A percentile compares a stretch with the other conserved stretches of the same genome.
Evolutionary conservation across 306 rosid species (phyloP).

Genomic region (Urtica urens): DNA sequence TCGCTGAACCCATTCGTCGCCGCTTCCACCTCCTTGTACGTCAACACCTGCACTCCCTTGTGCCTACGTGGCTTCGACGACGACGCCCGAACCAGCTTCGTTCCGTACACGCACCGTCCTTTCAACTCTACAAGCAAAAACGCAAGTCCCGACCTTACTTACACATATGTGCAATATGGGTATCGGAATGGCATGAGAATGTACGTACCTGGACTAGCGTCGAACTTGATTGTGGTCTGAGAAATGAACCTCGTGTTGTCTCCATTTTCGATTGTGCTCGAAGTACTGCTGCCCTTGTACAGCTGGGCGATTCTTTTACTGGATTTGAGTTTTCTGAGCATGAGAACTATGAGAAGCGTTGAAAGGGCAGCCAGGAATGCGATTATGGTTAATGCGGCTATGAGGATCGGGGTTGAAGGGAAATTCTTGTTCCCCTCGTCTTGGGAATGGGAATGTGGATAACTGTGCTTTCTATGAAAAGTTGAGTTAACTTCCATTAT

Average conservation of each 20-base stretch:
- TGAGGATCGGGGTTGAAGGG: constrained; percentile 45
- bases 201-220: constrained; percentile 69
- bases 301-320: constrained; percentile 17
- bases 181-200: not conserved
- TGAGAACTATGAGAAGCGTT: constrained; percentile 30
- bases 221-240: constrained; percentile 33
- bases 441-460: constrained; percentile 21
- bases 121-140: constrained; percentile 37
- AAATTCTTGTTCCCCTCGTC: constrained; percentile 21
- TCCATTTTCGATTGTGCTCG: constrained; percentile 24
- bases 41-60: constrained; percentile 74
- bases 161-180: not conserved
- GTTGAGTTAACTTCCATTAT: constrained; percentile 58
- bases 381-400: constrained; percentile 26
- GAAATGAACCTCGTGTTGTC: constrained; percentile 44
- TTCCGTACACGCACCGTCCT: constrained; percentile 74
- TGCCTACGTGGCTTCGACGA: constrained; percentile 20
- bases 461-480: constrained; percentile 5
- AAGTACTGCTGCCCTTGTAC: constrained; percentile 26
- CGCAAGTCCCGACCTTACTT: not conserved
- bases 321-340: constrained; percentile 54
- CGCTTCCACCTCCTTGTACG: constrained; percentile 67
- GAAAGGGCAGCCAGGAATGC: constrained; percentile 28
- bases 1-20: constrained; percentile 60
- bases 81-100: constrained; percentile 33